Evolutionary conservation across 129 eudicot species (phyloP).

Genomic region (Helianthus tuberosus): DNA sequence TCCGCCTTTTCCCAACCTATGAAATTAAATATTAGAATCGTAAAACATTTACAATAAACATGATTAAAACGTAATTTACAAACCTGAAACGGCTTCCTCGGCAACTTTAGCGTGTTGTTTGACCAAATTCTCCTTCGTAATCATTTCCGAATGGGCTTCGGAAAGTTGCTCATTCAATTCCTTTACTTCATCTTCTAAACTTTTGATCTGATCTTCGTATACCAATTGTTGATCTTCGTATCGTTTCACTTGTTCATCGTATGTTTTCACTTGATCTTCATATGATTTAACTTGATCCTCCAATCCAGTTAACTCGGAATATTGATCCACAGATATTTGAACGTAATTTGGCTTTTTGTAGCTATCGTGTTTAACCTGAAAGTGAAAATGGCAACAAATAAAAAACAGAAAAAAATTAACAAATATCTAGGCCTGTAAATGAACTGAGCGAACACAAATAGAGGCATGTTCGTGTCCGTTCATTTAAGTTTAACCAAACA

Average conservation of each 20-base stretch:
- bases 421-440: no score
- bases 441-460: no score
- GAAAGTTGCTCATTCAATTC: constrained; percentile 79
- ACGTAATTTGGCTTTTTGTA: constrained; percentile 83
- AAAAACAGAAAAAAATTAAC: not conserved
- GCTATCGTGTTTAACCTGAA: constrained; percentile 63
- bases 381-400: not conserved
- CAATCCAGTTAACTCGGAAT: constrained; percentile 85
- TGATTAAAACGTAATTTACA: not conserved
- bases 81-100: constrained; percentile 98
- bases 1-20: constrained; percentile 99
- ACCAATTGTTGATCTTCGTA: constrained; percentile 55
- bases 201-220: constrained; percentile 69
- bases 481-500: no score
- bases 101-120: constrained; percentile 98
- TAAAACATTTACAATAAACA: not conserved
- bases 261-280: constrained; percentile 48
- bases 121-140: constrained; percentile 75
- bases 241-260: constrained; percentile 68
- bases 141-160: constrained; percentile 76
- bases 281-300: constrained; percentile 65
- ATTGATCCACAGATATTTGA: constrained; percentile 87
- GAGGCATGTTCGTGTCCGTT: no score
- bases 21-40: not conserved
- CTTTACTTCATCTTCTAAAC: constrained; percentile 73